Conservation (phyloP, 371 early-diverging fungal species). For the Mucor sp. region DNA sequence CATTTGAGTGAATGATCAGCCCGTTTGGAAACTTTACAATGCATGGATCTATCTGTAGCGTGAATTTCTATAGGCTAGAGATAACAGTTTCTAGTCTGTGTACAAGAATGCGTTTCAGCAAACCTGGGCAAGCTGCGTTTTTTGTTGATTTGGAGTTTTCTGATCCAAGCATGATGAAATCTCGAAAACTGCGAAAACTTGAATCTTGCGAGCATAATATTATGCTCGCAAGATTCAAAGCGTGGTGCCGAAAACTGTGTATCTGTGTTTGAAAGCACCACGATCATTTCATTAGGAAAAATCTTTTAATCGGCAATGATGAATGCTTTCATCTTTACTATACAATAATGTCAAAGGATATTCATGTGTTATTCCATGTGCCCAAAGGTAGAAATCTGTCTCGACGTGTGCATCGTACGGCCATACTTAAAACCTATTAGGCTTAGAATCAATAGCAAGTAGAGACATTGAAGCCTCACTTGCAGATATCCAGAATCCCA, state of each 20-base stretch:
- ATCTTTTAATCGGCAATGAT: not conserved
- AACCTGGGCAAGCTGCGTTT: not conserved
- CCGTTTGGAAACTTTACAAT: not conserved
- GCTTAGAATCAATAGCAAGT: slow-evolving; percentile 30
- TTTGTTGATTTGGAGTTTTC: not conserved
- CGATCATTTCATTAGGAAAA: not conserved
- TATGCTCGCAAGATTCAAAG: no score
- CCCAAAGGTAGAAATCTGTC: slow-evolving; percentile 21
- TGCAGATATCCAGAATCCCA: not conserved
- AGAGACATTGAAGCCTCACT: slow-evolving; percentile 26
- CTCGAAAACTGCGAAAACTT: no score
- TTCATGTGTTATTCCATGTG: slow-evolving; percentile 32
- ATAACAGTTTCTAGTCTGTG: not conserved
- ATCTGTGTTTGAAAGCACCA: not conserved
- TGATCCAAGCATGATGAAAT: not conserved
- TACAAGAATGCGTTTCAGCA: not conserved
- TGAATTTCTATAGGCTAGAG: not conserved
- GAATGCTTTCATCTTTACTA: not conserved
- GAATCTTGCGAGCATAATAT: no score
- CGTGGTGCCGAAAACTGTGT: no score
- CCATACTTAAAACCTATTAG: slow-evolving; percentile 8
- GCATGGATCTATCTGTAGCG: not conserved
- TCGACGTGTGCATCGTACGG: no score
- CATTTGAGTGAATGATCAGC: not conserved
- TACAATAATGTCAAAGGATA: not conserved